phyloP scores from a whole-genome alignment of 31 red algal species.

The Asparagopsis taxiformis region DNA sequence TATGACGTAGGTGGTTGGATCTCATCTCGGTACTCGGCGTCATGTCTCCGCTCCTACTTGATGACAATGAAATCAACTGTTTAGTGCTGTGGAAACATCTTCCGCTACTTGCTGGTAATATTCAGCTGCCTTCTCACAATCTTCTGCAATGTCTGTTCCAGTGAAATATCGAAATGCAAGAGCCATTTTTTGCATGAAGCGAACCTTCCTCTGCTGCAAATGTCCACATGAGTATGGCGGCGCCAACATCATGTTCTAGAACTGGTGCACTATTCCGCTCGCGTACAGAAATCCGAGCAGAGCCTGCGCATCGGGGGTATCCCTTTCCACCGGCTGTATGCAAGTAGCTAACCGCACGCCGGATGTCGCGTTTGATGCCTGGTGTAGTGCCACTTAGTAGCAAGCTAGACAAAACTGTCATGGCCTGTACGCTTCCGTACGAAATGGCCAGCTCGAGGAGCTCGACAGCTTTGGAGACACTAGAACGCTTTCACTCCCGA shows the following conservation, averaged over 20 bases:
- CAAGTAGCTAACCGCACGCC: slow-evolving; percentile 4
- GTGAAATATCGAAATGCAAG: slow-evolving; percentile 41
- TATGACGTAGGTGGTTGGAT: slow-evolving; percentile 3
- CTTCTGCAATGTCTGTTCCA: slow-evolving; percentile 20
- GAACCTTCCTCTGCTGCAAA: slow-evolving; percentile 54
- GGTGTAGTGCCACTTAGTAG: slow-evolving; percentile 11
- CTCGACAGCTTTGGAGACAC: neutral
- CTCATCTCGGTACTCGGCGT: neutral
- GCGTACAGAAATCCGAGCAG: slow-evolving; percentile 42
- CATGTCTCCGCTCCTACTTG: neutral
- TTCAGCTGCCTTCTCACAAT: slow-evolving; percentile 30
- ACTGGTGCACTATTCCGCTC: slow-evolving; percentile 18
- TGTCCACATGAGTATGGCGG: slow-evolving; percentile 44
- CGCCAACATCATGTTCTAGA: slow-evolving; percentile 13
- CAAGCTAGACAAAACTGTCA: neutral
- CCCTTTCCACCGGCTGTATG: slow-evolving; percentile 10
- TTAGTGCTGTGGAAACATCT: neutral
- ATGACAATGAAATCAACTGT: neutral
- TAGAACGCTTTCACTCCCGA: neutral
- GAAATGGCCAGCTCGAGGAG: neutral
- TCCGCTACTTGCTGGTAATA: slow-evolving; percentile 38
- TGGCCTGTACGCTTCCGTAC: neutral
- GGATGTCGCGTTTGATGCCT: neutral
- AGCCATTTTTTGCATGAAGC: slow-evolving; percentile 50
- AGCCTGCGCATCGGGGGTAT: slow-evolving; percentile 43